Evolutionary conservation across 352 stramenopile genomes (phyloP), one percentile per base, ranked within the genome.

Genomic region (Elongisporangium prolatum): DNA sequence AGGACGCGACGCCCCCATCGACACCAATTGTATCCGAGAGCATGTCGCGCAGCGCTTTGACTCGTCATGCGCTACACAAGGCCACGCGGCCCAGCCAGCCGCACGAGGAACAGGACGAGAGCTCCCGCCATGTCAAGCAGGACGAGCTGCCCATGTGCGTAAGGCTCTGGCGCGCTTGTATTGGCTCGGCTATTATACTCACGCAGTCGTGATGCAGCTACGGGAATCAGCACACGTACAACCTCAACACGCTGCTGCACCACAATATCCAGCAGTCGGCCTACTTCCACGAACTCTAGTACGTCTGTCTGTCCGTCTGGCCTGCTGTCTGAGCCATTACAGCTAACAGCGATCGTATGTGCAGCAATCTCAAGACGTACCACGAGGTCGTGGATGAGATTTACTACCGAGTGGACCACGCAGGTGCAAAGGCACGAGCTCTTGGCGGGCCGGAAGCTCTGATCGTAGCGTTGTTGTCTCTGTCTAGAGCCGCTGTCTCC

Each of bases 361-460:
- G 40, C 57, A 88, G 77, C 71, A 88, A 90, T 37, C 72, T 91
- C 49, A 86, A 96, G 69, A 98, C 97, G 55, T 98, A 98, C 68
- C 96, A 98, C 65, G 88, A 99, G 77, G 93, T 98, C n/a, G 86
- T 96, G 53, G 89, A 97, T 56, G 91, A 97, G 74, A 96, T 97
- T 60, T 96, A 95, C 66, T 89, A 93, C 68, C 83, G 83, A 25
- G 85, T 94, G 11, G 81, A 91, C 51, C 83, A 93, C 71, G 85
- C 83, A 24, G 81, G 80, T 88, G 57, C 34, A 58, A 44, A 44
- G 34, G 34, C 34, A 44, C 34, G 34, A 44, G 10, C n/a, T n/a
- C n/a, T n/a, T n/a, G n/a, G n/a, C n/a, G n/a, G 34, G 34, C 34
- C 10, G 34, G 9, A 52, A 8, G 10, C 34, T 9, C 16, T 34